These are phyloP conservation scores for Cryptococcus hybrid DNA, from an alignment of 1,284 basidiomycete genomes.

Conservation along the genomic window DNA sequence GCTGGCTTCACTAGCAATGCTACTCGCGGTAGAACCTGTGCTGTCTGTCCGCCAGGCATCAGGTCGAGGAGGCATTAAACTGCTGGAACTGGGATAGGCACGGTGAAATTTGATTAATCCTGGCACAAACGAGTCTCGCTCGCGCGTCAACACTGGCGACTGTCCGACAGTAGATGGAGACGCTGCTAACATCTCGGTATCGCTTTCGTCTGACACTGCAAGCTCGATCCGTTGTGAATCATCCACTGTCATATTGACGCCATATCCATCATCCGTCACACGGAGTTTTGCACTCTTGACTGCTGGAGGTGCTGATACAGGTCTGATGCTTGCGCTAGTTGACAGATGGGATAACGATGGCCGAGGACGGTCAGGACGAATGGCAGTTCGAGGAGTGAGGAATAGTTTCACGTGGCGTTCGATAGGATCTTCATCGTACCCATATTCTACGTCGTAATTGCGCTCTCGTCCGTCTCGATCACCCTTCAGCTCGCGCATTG, in stretches of 20 bases:
- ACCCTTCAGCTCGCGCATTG: slow-evolving; percentile 26
- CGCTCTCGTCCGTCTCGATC: slow-evolving; percentile 12
- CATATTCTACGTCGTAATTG: slow-evolving; percentile 19
- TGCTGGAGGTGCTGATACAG: not conserved
- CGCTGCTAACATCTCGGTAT: not conserved
- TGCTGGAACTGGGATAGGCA: slow-evolving; percentile 5
- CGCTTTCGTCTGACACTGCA: not conserved
- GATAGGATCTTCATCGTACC: slow-evolving; percentile 30
- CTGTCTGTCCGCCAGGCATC: slow-evolving; percentile 10
- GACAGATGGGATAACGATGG: not conserved
- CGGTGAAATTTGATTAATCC: slow-evolving; percentile 28
- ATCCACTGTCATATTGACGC: not conserved
- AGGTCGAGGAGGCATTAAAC: slow-evolving; percentile 4
- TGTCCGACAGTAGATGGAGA: slow-evolving; percentile 2
- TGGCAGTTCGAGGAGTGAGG: slow-evolving; percentile 14
- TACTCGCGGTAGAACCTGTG: slow-evolving; percentile 10
- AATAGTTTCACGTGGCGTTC: slow-evolving; percentile 22
- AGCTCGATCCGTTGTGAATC: not conserved
- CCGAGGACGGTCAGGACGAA: not conserved
- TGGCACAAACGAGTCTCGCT: slow-evolving; percentile 8
- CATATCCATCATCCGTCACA: slow-evolving; percentile 4
- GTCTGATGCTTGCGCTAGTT: not conserved
- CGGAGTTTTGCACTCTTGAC: not conserved
- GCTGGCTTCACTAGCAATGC: slow-evolving; percentile 18
- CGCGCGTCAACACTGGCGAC: not conserved